Evolutionary conservation across 306 rosid species (phyloP), one percentile per base, ranked within the genome.

Genomic region (Benincasa hispida): DNA sequence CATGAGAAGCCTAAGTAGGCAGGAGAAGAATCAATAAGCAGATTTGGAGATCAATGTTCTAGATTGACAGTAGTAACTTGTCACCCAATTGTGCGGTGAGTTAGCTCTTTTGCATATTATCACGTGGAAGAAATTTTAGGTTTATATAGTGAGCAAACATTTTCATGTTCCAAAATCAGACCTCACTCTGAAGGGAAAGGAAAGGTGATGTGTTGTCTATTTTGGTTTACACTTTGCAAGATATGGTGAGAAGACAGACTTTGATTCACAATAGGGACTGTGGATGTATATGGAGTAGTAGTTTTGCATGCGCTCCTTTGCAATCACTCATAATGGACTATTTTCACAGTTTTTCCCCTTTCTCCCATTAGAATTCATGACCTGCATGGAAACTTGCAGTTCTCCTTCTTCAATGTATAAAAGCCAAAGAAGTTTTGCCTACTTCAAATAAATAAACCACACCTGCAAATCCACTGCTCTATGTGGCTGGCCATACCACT

Each of bases 401-500:
- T 25, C 65, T 24, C 65, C 65, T 58, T 58, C 17, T 58, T 3
- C 11, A 22, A 12, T 24, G 48, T 39, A 65, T 19, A 35, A 3
- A 65, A 65, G 18, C 28, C 50, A 65, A 35, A 35, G 72, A 61
- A 14, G 1, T 41, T 24, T 68, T 42, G 5, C 50, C 10, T 42
- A 22, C 13, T 68, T 42, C n/a, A 13, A 21, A 68, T 14, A 65
- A 3, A 24, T 42, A 41, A 72, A 74, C 50, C 17, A 53, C 24
- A 87, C 96, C 95, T 94, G 96, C 85, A 91, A 82, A 35, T 91
- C 96, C 15, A 88, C 89, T 60, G 97, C 97, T 75, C 82, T 84
- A 85, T 91, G 97, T 18, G 87, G 87, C 84, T 87, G 97, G 81
- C 97, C 97, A 76, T 94, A 94, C 98, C 97, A 94, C 77, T 90